Base-by-base conservation (phyloP, 768 basidiomycete species). In the Hirschioporus abietinus region DNA sequence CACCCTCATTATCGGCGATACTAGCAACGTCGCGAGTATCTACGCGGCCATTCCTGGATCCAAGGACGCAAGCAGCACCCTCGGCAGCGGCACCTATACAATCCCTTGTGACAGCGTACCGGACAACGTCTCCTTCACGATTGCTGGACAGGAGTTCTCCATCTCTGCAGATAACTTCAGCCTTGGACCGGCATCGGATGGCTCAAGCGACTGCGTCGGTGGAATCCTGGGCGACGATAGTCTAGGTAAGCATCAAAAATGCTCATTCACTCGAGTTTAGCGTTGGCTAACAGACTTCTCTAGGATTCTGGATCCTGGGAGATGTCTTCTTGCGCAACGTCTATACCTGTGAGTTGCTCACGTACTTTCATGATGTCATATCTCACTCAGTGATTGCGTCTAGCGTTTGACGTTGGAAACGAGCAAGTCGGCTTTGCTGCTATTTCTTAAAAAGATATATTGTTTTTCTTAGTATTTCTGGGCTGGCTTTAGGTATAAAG, bases 61-160 rank as follows among this genome's bases (percentile, higher is more conserved):
- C 26, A 66, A 63, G 60, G 61, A 61, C 35, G 67, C 66, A 12
- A 63, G 69, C 3, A 58, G 60, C 17, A 24, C 68, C n/a, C 71
- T 67, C 58, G 72, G 72, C 42, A 61, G 65, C 1, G 73, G 74
- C 15, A 69, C 68, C 63, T 76, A 5, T 0, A 27, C 68, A 74
- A 34, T 75, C 68, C 80, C 83, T 42, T 86, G 84, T 76, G 79
- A 72, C 0, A 77, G 79, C 18, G 79, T 70, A 42, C 42, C 42
- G 42, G 75, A 79, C 36, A 76, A 72, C 34, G 76, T 88, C 25
- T 77, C 81, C 0, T 72, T 90, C 66, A 75, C 78, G 0, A 85
- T 87, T 69, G 82, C 82, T 60, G 78, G 78, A 7, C 77, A 76
- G 30, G 35, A 70, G 0, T 88, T 85, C 74, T 68, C 81, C 76